Conservation (phyloP, 2,329 filamentous ascomycete genomes). For the Aspergillus sp. region DNA sequence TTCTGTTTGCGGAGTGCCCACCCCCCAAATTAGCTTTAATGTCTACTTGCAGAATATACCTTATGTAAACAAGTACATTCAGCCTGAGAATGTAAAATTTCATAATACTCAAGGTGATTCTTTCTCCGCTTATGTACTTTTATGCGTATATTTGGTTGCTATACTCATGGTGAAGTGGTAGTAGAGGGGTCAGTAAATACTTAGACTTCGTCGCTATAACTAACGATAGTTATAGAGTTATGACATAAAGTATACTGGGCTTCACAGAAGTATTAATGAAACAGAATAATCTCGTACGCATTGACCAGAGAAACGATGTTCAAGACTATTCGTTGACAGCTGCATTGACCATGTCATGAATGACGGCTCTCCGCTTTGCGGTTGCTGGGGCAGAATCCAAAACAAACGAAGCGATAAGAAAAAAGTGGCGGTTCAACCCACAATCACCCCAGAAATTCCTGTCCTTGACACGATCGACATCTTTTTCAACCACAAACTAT, state of each 20-base stretch:
- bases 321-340: neutral
- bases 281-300: neutral
- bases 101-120: too few species aligned
- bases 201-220: neutral
- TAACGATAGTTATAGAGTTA: neutral
- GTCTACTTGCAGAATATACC: neutral
- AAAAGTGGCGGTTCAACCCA: constrained; percentile 7
- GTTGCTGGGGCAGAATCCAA: constrained; percentile 14
- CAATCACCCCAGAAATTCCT: neutral
- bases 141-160: too few species aligned
- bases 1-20: neutral
- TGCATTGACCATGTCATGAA: neutral
- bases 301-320: too few species aligned
- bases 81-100: too few species aligned
- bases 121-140: neutral
- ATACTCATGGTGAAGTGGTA: neutral
- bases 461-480: neutral
- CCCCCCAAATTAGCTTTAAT: neutral
- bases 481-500: neutral
- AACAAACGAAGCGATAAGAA: constrained; percentile 14
- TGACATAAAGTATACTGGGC: neutral
- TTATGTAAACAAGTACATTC: neutral
- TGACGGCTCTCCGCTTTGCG: neutral
- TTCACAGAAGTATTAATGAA: neutral
- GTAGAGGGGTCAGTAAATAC: neutral